Percentiles rank a stretch among this genome's conserved stretches.
These are phyloP conservation scores for Cucurbita moschata DNA, from an alignment of 306 rosid species.

Conservation along the genomic window DNA sequence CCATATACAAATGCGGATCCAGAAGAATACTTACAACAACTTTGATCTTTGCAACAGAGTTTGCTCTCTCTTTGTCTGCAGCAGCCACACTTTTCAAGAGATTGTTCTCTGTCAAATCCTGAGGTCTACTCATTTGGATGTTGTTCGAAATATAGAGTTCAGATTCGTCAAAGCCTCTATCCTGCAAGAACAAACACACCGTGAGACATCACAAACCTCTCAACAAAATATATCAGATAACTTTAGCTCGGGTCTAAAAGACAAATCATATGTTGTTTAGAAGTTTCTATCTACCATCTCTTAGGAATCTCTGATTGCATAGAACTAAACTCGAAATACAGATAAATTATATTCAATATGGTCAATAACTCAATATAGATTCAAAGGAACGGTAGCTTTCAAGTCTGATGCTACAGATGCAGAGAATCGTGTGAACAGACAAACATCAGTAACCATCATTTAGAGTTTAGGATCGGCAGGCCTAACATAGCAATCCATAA, in stretches of 20 bases:
- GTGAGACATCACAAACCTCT: constrained; percentile 51
- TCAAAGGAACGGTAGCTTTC: background rate
- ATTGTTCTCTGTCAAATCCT: constrained; percentile 50
- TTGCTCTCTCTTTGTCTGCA: constrained; percentile 74
- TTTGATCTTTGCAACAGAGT: constrained; percentile 92
- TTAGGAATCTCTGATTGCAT: background rate
- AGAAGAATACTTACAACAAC: constrained; percentile 73
- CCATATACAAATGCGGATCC: too few relatives aligned
- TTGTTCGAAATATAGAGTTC: constrained; percentile 48
- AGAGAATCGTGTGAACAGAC: background rate
- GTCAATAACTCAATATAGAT: background rate
- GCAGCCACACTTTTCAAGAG: constrained; percentile 59
- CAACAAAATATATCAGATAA: constrained; percentile 14
- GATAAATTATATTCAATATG: background rate
- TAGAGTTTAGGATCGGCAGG: background rate
- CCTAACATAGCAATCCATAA: background rate
- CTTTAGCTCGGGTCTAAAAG: constrained; percentile 7
- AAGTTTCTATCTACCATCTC: background rate
- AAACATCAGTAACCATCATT: background rate
- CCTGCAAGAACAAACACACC: constrained; percentile 29
- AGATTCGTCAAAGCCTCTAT: constrained; percentile 70
- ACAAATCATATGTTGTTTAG: background rate
- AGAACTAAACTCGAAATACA: background rate
- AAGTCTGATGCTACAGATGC: background rate
- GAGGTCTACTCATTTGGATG: constrained; percentile 52